These are phyloP conservation scores for Hymenoscyphus scutula DNA, from an alignment of 2,329 filamentous ascomycete species.

Conservation along the genomic window DNA sequence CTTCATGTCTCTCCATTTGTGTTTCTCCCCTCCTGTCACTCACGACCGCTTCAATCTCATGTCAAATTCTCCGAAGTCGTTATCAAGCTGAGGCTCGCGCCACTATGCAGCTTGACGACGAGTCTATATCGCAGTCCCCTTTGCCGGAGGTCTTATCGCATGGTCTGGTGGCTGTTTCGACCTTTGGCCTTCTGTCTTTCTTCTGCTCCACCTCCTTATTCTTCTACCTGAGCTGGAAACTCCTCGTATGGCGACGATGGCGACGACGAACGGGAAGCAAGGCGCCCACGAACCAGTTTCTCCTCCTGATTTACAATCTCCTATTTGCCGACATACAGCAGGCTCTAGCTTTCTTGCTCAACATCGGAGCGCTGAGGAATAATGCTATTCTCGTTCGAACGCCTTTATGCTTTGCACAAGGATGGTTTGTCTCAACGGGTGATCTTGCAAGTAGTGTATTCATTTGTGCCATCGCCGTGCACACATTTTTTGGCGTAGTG, in stretches of 20 bases:
- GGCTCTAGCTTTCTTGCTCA: constrained; percentile 61
- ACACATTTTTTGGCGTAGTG: constrained; percentile 65
- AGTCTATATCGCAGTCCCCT: constrained; percentile 28
- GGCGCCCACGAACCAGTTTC: constrained; percentile 59
- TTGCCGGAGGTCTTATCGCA: constrained; percentile 31
- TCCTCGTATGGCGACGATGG: constrained; percentile 32
- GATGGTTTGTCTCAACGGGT: constrained; percentile 66
- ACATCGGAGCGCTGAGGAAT: constrained; percentile 54
- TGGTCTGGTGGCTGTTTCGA: constrained; percentile 46
- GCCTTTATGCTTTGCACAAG: constrained; percentile 59
- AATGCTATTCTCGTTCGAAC: constrained; percentile 54
- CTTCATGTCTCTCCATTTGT: not conserved
- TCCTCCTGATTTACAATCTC: constrained; percentile 68
- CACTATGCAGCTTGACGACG: constrained; percentile 24
- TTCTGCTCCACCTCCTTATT: constrained; percentile 43
- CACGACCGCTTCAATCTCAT: not conserved
- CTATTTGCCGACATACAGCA: constrained; percentile 68
- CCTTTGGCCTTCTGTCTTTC: constrained; percentile 48
- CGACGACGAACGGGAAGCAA: constrained; percentile 16
- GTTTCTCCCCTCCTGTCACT: not conserved
- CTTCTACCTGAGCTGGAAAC: constrained; percentile 41
- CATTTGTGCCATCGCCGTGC: constrained; percentile 62
- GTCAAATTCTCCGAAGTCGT: not conserved
- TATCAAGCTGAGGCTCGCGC: constrained; percentile 8
- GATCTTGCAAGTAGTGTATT: constrained; percentile 66